Percentiles rank a stretch among this genome's conserved stretches.
These are phyloP conservation scores for Rhizopus delemar DNA, from an alignment of 371 early-diverging fungal genomes.

Conservation along the genomic window DNA sequence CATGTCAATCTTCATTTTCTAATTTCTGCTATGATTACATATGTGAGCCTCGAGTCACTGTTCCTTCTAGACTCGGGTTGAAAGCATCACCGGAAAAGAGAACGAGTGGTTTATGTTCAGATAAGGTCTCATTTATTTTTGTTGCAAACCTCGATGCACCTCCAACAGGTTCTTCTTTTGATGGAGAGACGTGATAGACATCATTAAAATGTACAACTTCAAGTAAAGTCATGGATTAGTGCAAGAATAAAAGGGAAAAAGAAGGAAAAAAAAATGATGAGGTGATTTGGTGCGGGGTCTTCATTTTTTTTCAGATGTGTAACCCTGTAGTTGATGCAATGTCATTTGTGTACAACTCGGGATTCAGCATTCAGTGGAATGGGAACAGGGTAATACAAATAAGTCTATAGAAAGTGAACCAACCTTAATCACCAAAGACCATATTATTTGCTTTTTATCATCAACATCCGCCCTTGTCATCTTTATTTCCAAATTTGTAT, in stretches of 20 bases:
- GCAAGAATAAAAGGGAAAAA: conserved; percentile 4
- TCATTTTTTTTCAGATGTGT: neutral
- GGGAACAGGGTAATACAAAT: too few relatives aligned
- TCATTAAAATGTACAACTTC: conserved; percentile 63
- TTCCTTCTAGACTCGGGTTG: conserved; percentile 62
- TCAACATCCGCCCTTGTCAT: too few relatives aligned
- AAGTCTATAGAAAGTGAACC: too few relatives aligned
- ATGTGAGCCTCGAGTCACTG: conserved; percentile 62
- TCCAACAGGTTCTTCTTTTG: conserved; percentile 59
- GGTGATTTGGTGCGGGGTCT: neutral
- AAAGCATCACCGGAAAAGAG: conserved; percentile 68
- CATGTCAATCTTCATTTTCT: neutral
- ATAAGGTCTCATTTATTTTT: conserved; percentile 13
- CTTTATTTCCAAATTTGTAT: too few relatives aligned
- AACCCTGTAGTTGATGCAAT: neutral
- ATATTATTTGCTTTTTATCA: too few relatives aligned
- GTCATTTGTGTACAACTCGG: too few relatives aligned
- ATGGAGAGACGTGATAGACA: conserved; percentile 56
- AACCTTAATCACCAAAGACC: too few relatives aligned
- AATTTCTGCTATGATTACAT: conserved; percentile 34
- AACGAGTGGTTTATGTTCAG: conserved; percentile 35
- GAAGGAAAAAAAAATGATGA: conserved; percentile 7
- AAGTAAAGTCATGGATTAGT: conserved; percentile 12
- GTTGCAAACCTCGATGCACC: conserved; percentile 61
- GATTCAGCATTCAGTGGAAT: too few relatives aligned